Conservation (phyloP, 2,329 filamentous ascomycete genomes). For the Fusarium caatingaense region DNA sequence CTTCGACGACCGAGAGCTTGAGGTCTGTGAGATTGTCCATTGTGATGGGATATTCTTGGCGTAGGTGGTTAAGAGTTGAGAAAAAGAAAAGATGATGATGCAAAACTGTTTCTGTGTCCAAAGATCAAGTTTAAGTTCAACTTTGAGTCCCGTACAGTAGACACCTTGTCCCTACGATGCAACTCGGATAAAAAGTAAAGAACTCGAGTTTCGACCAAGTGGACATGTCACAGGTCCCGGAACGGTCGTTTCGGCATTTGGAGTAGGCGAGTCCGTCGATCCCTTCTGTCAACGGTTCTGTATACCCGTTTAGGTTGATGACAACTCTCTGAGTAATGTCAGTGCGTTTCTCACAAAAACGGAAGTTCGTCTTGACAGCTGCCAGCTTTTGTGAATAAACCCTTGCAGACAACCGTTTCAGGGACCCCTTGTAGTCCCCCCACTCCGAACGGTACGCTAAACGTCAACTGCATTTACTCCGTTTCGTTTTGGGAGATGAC, state of each 20-base stretch:
- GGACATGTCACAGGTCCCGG: conserved; percentile 16
- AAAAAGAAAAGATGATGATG: background rate
- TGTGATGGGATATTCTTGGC: background rate
- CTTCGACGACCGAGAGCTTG: conserved; percentile 2
- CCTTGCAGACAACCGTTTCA: conserved; percentile 8
- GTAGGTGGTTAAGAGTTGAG: background rate
- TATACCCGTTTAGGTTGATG: conserved; percentile 20
- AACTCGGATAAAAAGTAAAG: background rate
- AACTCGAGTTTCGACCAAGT: conserved; percentile 8
- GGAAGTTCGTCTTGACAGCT: background rate
- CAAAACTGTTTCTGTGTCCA: background rate
- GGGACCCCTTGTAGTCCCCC: background rate
- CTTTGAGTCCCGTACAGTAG: background rate
- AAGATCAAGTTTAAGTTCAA: conserved; percentile 13
- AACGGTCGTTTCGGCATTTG: conserved; percentile 23
- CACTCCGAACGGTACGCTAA: conserved; percentile 12
- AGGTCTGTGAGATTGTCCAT: conserved; percentile 33
- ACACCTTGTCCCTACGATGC: background rate
- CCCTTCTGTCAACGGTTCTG: conserved; percentile 1
- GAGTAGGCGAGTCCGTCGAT: conserved; percentile 11
- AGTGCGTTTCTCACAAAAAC: background rate
- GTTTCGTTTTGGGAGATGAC: conserved; percentile 14
- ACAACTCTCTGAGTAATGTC: conserved; percentile 17
- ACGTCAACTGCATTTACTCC: conserved; percentile 9
- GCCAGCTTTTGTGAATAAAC: background rate